These are phyloP conservation scores for Beverwykella pulmonaria DNA, from an alignment of 495 filamentous ascomycete species.

Conservation along the genomic window DNA sequence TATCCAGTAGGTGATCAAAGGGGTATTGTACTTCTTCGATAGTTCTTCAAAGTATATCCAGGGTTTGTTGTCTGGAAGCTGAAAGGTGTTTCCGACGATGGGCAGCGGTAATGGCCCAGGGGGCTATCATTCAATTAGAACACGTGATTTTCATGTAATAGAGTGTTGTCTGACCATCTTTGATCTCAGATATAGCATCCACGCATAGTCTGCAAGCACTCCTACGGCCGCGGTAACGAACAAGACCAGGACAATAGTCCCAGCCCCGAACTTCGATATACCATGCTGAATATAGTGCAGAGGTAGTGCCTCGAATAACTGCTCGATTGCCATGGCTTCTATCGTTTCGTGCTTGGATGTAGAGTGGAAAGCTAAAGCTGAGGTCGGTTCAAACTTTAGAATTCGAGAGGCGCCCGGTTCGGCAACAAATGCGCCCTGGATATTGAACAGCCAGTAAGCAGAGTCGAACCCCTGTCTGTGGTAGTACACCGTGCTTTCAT, in stretches of 20 bases:
- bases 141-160: background rate
- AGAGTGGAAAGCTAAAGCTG: background rate
- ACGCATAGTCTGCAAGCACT: conserved; percentile 33
- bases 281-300: conserved; percentile 33
- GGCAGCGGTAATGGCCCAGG: conserved; percentile 57
- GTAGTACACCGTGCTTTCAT: background rate
- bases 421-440: background rate
- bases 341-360: background rate
- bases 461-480: background rate
- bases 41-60: conserved; percentile 67
- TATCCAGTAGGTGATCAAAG: conserved; percentile 64
- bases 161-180: conserved; percentile 31
- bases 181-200: conserved; percentile 38
- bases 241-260: conserved; percentile 10
- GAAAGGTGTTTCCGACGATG: conserved; percentile 59
- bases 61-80: conserved; percentile 61
- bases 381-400: conserved; percentile 25
- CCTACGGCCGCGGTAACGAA: conserved; percentile 16
- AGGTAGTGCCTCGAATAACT: conserved; percentile 31
- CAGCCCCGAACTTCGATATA: conserved; percentile 30
- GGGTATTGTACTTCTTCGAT: conserved; percentile 56
- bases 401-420: background rate
- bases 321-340: conserved; percentile 32
- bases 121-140: conserved; percentile 47
- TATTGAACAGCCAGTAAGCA: conserved; percentile 11